These are phyloP conservation scores for Tylopilus plumbeoviolaceoides DNA, from an alignment of 768 basidiomycete genomes.

Conservation along the genomic window DNA sequence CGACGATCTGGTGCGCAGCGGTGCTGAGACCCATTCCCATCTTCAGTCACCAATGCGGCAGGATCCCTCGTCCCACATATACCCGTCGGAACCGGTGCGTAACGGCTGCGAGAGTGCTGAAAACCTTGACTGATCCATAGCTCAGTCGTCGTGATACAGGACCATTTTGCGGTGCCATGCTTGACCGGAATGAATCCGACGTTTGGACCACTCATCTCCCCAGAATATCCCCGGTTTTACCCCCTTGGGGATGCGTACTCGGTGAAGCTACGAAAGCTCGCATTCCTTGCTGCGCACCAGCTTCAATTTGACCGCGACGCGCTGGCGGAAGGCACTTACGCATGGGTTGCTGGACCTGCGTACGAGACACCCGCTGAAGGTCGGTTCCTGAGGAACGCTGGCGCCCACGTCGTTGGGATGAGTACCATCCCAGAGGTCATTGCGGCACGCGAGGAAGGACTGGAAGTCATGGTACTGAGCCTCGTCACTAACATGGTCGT, in stretches of 20 bases:
- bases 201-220: slow-evolving; percentile 63
- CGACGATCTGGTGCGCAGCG: background rate
- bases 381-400: slow-evolving; percentile 63
- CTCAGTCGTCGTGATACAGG: slow-evolving; percentile 77
- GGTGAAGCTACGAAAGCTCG: slow-evolving; percentile 58
- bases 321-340: slow-evolving; percentile 79
- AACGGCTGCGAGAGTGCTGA: background rate
- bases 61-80: slow-evolving; percentile 73
- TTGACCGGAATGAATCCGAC: slow-evolving; percentile 76
- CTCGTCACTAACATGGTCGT: slow-evolving; percentile 86
- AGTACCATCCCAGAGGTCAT: slow-evolving; percentile 89
- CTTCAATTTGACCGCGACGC: slow-evolving; percentile 51
- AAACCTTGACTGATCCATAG: slow-evolving; percentile 6
- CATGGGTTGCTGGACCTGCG: slow-evolving; percentile 87
- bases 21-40: background rate
- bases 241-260: slow-evolving; percentile 86
- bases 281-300: slow-evolving; percentile 66
- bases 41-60: slow-evolving; percentile 81
- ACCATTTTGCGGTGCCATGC: slow-evolving; percentile 80
- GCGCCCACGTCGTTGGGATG: slow-evolving; percentile 93
- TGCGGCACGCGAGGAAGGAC: slow-evolving; percentile 68
- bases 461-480: slow-evolving; percentile 76
- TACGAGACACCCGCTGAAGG: slow-evolving; percentile 91
- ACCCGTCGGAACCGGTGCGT: slow-evolving; percentile 76
- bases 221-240: slow-evolving; percentile 68